phyloP scores from a whole-genome alignment of 192 early-diverging fungal species.

The Geranomyces variabilis region DNA sequence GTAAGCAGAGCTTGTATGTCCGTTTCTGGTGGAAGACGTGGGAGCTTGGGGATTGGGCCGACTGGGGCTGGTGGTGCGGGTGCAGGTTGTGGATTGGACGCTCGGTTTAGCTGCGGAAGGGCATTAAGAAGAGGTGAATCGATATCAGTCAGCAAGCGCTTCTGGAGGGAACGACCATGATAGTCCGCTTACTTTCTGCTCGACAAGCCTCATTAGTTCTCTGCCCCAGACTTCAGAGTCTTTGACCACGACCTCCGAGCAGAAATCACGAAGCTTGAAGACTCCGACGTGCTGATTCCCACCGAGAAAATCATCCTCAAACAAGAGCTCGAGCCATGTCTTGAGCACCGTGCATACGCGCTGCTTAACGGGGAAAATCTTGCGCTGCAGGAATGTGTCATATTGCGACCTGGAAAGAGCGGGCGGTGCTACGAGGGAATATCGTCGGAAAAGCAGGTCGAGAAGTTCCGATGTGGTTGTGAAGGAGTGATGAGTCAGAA shows the following conservation, averaged over 20 bases:
- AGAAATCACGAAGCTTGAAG: slow-evolving; percentile 52
- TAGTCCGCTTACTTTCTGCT: slow-evolving; percentile 20
- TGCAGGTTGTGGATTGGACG: background rate
- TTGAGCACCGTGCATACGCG: slow-evolving; percentile 44
- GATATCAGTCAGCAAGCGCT: too few species aligned
- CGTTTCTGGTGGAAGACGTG: slow-evolving; percentile 14
- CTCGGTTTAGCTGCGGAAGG: slow-evolving; percentile 2
- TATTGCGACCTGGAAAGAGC: slow-evolving; percentile 47
- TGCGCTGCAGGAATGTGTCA: slow-evolving; percentile 47
- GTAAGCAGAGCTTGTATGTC: slow-evolving; percentile 40
- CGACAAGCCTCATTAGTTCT: slow-evolving; percentile 41
- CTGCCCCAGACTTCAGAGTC: slow-evolving; percentile 50
- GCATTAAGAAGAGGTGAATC: too few species aligned
- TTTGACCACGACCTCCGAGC: slow-evolving; percentile 36
- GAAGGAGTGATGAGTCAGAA: slow-evolving; percentile 64
- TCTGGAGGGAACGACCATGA: too few species aligned
- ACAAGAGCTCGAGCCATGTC: slow-evolving; percentile 50
- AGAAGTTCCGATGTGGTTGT: slow-evolving; percentile 54
- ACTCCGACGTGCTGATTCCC: slow-evolving; percentile 42
- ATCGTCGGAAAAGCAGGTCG: slow-evolving; percentile 45
- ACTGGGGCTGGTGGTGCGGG: background rate
- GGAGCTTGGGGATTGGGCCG: slow-evolving; percentile 17
- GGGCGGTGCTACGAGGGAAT: slow-evolving; percentile 48
- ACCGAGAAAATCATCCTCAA: slow-evolving; percentile 56
- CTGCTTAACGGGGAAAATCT: slow-evolving; percentile 45